Percentiles rank a stretch among this genome's conserved stretches.
phyloP scores from a whole-genome alignment of 2,329 filamentous ascomycete species.

The Cercospora sp. region DNA sequence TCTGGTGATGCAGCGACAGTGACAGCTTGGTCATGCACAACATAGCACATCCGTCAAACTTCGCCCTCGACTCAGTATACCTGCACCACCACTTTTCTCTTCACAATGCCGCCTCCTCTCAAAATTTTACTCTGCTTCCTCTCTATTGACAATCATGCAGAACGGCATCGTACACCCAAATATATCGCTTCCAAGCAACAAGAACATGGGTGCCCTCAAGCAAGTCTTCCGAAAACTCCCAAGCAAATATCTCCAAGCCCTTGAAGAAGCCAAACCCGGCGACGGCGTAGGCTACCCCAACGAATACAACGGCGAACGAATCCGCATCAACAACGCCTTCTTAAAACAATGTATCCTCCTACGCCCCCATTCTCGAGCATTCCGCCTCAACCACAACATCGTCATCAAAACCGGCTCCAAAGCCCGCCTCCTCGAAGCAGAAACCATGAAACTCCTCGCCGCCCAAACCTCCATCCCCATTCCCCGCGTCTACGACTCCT shows the following conservation, averaged over 20 bases:
- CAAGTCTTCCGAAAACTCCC: slow-evolving; percentile 5
- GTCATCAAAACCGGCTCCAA: slow-evolving; percentile 10
- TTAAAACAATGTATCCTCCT: slow-evolving; percentile 14
- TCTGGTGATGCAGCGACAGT: not conserved
- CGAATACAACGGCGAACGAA: slow-evolving; percentile 8
- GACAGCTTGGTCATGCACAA: not conserved
- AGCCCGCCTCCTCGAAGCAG: slow-evolving; percentile 10
- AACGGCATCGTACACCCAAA: not conserved
- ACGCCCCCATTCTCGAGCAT: slow-evolving; percentile 10
- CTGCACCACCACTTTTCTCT: not conserved
- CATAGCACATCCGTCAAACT: not conserved
- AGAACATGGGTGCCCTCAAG: slow-evolving; percentile 1
- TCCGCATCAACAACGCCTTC: slow-evolving; percentile 12
- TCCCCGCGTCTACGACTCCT: slow-evolving; percentile 14
- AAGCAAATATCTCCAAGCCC: slow-evolving; percentile 3
- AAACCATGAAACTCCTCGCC: slow-evolving; percentile 5
- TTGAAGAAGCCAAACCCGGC: slow-evolving; percentile 14
- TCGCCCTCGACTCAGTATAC: not conserved
- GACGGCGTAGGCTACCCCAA: slow-evolving; percentile 12
- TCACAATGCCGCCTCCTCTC: not conserved
- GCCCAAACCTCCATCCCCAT: slow-evolving; percentile 15
- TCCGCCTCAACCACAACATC: slow-evolving; percentile 1
- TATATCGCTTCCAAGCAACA: not conserved
- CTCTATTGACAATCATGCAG: not conserved
- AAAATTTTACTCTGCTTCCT: not conserved